Evolutionary conservation across 805 yeast genomes (phyloP).

Genomic region (Cyberlindnera galapagoensis): DNA sequence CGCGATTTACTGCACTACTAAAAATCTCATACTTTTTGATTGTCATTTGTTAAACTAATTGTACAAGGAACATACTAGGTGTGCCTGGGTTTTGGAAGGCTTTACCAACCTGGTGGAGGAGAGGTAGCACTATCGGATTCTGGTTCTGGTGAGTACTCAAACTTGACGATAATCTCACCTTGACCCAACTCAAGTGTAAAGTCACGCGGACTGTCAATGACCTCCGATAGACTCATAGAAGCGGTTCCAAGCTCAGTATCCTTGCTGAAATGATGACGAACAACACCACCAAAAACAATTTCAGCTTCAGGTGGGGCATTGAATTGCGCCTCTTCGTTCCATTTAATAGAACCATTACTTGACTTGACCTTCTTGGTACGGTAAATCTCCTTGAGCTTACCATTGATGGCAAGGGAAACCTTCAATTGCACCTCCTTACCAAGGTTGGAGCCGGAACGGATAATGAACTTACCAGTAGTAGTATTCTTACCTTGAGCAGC

Average conservation of each 20-base stretch:
- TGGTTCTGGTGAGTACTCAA: constrained; percentile 28
- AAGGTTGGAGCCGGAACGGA: constrained; percentile 42
- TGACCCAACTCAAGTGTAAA: constrained; percentile 31
- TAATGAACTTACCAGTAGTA: constrained; percentile 42
- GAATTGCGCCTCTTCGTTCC: constrained; percentile 65
- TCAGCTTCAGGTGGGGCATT: constrained; percentile 57
- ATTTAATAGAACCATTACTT: constrained; percentile 37
- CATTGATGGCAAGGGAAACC: constrained; percentile 41
- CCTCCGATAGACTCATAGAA: constrained; percentile 44
- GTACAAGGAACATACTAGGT: constrained; percentile 9
- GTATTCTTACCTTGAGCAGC: constrained; percentile 14
- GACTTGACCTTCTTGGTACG: constrained; percentile 58
- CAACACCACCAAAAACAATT: constrained; percentile 53
- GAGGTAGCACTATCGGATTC: constrained; percentile 14
- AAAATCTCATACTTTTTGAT: no score
- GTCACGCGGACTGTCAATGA: constrained; percentile 39
- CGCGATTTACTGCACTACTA: no score
- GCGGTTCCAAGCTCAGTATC: constrained; percentile 58
- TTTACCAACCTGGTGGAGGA: constrained; percentile 18
- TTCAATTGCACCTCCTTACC: constrained; percentile 44
- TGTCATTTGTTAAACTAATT: background rate
- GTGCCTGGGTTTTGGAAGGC: no score
- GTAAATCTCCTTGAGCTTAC: constrained; percentile 47
- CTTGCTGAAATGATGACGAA: constrained; percentile 70
- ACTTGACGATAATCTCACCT: constrained; percentile 38